phyloP scores from a whole-genome alignment of 805 yeast genomes.

The Kuraishia ogatae region DNA sequence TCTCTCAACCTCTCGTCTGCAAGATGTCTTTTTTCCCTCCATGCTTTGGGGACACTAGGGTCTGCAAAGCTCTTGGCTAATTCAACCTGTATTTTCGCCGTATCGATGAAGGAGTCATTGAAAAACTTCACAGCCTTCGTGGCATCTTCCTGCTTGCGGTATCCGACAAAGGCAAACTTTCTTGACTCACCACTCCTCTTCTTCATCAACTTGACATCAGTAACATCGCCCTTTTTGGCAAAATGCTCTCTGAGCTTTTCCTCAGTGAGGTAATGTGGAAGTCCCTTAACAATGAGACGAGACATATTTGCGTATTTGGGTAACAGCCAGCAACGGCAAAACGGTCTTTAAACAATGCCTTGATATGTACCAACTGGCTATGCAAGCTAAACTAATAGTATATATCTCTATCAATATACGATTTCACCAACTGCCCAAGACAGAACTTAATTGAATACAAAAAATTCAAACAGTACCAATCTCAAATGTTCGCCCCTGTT shows the following conservation, averaged over 20 bases:
- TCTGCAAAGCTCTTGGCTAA: conserved; percentile 83
- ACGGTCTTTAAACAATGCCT: too few relatives aligned
- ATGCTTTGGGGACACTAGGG: conserved; percentile 66
- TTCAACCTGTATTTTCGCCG: conserved; percentile 70
- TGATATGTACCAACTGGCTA: too few relatives aligned
- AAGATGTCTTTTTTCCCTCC: conserved; percentile 39
- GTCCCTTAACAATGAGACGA: conserved; percentile 84
- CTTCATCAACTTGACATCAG: conserved; percentile 82
- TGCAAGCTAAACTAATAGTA: too few relatives aligned
- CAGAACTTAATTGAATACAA: too few relatives aligned
- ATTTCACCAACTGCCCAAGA: too few relatives aligned
- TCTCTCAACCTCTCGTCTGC: conserved; percentile 43
- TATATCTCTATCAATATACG: too few relatives aligned
- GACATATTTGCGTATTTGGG: conserved; percentile 40
- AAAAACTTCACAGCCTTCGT: conserved; percentile 67
- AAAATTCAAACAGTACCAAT: too few relatives aligned
- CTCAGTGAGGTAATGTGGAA: conserved; percentile 74
- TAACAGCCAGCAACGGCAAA: too few relatives aligned
- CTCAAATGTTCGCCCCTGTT: too few relatives aligned
- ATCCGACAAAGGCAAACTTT: conserved; percentile 91
- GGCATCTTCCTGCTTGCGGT: conserved; percentile 66
- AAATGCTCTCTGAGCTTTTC: conserved; percentile 65
- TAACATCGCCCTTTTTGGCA: conserved; percentile 48
- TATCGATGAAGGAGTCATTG: conserved; percentile 73
- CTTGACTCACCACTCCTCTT: conserved; percentile 82